Percentiles rank a stretch among this genome's conserved stretches.
phyloP scores from a whole-genome alignment of 176 grass and related monocot genomes.

The Cenchrus fungigraminus region DNA sequence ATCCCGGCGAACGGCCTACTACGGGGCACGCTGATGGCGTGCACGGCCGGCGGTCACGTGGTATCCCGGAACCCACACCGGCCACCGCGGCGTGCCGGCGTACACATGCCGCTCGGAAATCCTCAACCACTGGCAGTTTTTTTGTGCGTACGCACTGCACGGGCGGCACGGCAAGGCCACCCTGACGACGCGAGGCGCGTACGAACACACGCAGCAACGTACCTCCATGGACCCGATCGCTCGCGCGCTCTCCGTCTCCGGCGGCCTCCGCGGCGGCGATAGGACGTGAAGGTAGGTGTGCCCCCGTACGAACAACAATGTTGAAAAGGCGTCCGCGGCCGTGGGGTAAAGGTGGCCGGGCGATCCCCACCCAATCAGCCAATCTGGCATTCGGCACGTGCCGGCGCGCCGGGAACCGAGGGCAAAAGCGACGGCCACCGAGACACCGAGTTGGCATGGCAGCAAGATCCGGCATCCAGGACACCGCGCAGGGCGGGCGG shows the following conservation, averaged over 20 bases:
- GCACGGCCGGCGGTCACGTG: neutral
- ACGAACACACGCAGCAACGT: neutral
- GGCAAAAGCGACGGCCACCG: constrained; percentile 4
- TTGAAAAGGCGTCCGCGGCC: constrained; percentile 1
- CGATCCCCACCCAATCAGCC: neutral
- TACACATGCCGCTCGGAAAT: neutral
- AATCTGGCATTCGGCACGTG: constrained; percentile 39
- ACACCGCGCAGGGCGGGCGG: constrained; percentile 2
- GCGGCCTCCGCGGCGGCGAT: neutral
- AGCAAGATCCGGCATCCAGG: constrained; percentile 37
- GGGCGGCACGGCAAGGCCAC: too few species aligned
- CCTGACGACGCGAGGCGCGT: neutral
- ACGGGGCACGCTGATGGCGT: neutral
- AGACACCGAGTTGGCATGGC: constrained; percentile 25
- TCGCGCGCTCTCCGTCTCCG: too few species aligned
- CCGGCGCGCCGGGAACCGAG: constrained; percentile 16
- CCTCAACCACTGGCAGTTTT: neutral
- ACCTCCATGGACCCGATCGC: neutral
- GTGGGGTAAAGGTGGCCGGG: neutral
- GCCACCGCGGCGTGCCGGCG: neutral
- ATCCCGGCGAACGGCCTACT: neutral
- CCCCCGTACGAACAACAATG: neutral
- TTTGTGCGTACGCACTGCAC: too few species aligned
- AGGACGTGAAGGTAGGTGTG: too few species aligned
- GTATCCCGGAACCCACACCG: neutral